Conservation (phyloP, 2,329 filamentous ascomycete genomes). For the Botryosphaeria agaves region DNA sequence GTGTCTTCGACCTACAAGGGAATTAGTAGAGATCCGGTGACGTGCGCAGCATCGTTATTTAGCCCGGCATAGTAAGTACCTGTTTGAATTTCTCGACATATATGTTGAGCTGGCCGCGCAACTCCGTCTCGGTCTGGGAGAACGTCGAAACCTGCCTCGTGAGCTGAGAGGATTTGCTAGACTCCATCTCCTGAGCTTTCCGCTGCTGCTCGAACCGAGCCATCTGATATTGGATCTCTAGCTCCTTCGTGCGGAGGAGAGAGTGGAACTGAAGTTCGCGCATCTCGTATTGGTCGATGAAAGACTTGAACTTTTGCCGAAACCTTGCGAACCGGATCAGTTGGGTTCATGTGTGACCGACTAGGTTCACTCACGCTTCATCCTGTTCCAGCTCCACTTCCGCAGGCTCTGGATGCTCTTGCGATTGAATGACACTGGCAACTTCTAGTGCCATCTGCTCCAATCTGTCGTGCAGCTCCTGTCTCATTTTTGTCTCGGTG, state of each 20-base stretch:
- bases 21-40: slow-evolving; percentile 15
- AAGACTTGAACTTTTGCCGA: slow-evolving; percentile 74
- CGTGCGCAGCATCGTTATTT: slow-evolving; percentile 6
- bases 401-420: slow-evolving; percentile 65
- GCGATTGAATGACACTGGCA: slow-evolving; percentile 75
- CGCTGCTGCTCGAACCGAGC: slow-evolving; percentile 80
- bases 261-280: slow-evolving; percentile 90
- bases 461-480: slow-evolving; percentile 72
- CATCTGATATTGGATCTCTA: slow-evolving; percentile 85
- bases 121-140: slow-evolving; percentile 85
- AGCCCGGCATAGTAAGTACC: slow-evolving; percentile 44
- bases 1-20: slow-evolving; percentile 82
- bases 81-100: slow-evolving; percentile 99
- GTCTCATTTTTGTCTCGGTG: slow-evolving; percentile 64
- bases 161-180: slow-evolving; percentile 62
- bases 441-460: slow-evolving; percentile 67
- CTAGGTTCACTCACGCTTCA: slow-evolving; percentile 48
- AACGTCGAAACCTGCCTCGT: slow-evolving; percentile 89
- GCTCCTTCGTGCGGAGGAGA: slow-evolving; percentile 80
- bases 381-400: slow-evolving; percentile 78
- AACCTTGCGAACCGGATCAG: slow-evolving; percentile 20
- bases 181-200: slow-evolving; percentile 71
- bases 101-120: slow-evolving; percentile 89
- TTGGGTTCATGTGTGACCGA: slow-evolving; percentile 4
- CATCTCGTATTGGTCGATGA: slow-evolving; percentile 92